These are phyloP conservation scores for Solanum etuberosum DNA, from an alignment of 257 asterid species.

Conservation along the genomic window DNA sequence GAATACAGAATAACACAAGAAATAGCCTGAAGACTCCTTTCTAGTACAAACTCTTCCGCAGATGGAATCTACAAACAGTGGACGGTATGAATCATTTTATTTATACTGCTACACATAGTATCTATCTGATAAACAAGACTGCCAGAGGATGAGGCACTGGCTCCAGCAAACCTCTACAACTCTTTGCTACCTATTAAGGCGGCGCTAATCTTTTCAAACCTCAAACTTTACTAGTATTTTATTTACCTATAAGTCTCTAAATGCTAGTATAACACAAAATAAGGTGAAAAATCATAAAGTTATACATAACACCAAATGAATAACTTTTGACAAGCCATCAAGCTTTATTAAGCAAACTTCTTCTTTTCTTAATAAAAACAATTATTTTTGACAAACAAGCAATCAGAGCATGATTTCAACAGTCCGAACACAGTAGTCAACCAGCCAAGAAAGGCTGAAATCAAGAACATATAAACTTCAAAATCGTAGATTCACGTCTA, in stretches of 20 bases:
- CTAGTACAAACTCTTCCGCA: too few species aligned
- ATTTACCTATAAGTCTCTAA: too few species aligned
- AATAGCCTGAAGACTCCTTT: background rate
- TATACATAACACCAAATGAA: background rate
- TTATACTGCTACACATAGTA: background rate
- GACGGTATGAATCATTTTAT: background rate
- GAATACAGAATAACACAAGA: background rate
- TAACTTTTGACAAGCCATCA: background rate
- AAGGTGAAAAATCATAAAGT: background rate
- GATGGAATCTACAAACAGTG: background rate
- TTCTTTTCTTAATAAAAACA: background rate
- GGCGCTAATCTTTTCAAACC: background rate
- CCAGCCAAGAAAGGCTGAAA: background rate
- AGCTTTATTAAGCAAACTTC: background rate
- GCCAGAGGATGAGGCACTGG: background rate
- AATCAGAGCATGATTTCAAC: background rate
- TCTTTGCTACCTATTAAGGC: too few species aligned
- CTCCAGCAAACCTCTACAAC: background rate
- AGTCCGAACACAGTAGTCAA: background rate
- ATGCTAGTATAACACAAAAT: too few species aligned
- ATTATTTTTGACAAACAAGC: background rate
- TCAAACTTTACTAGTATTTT: background rate
- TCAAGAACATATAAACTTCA: too few species aligned
- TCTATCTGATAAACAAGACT: background rate
- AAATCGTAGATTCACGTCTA: too few species aligned